Evolutionary conservation across 768 basidiomycete genomes (phyloP).

Genomic region (Pleurotus giganteus): DNA sequence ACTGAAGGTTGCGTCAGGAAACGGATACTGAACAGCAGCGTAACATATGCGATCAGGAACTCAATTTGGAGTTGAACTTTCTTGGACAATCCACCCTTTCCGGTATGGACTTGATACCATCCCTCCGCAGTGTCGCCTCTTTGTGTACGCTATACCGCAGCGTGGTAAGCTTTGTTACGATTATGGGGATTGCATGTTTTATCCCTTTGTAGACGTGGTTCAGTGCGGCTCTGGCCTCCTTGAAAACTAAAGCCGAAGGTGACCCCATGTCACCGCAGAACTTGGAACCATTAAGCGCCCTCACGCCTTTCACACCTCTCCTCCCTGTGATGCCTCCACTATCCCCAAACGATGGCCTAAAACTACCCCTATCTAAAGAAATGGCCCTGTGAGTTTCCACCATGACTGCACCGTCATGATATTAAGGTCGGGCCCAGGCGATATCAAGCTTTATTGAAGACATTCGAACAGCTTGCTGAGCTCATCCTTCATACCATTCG

Average conservation of each 20-base stretch:
- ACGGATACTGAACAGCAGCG: slow-evolving; percentile 38
- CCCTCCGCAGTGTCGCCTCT: slow-evolving; percentile 68
- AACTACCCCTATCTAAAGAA: slow-evolving; percentile 78
- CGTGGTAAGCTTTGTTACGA: slow-evolving; percentile 54
- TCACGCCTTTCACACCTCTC: slow-evolving; percentile 44
- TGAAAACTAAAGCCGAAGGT: slow-evolving; percentile 65
- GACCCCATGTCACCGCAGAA: slow-evolving; percentile 51
- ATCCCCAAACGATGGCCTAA: slow-evolving; percentile 46
- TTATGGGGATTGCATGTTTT: slow-evolving; percentile 3
- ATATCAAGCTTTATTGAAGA: slow-evolving; percentile 86
- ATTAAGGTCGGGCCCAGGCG: slow-evolving; percentile 49
- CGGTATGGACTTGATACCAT: slow-evolving; percentile 66
- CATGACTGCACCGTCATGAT: slow-evolving; percentile 9
- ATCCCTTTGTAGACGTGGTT: slow-evolving; percentile 73
- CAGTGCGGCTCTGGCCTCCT: slow-evolving; percentile 59
- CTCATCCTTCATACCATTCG: slow-evolving; percentile 86
- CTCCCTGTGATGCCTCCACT: slow-evolving; percentile 39
- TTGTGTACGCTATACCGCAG: slow-evolving; percentile 83
- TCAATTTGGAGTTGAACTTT: slow-evolving; percentile 70
- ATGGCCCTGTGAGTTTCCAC: slow-evolving; percentile 77
- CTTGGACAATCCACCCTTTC: slow-evolving; percentile 52
- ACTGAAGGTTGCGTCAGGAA: slow-evolving; percentile 29
- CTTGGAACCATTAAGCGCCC: slow-evolving; percentile 49
- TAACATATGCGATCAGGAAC: slow-evolving; percentile 74
- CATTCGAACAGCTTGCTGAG: slow-evolving; percentile 86